phyloP scores from a whole-genome alignment of 805 yeast genomes.

The Priceomyces haplophilus region DNA sequence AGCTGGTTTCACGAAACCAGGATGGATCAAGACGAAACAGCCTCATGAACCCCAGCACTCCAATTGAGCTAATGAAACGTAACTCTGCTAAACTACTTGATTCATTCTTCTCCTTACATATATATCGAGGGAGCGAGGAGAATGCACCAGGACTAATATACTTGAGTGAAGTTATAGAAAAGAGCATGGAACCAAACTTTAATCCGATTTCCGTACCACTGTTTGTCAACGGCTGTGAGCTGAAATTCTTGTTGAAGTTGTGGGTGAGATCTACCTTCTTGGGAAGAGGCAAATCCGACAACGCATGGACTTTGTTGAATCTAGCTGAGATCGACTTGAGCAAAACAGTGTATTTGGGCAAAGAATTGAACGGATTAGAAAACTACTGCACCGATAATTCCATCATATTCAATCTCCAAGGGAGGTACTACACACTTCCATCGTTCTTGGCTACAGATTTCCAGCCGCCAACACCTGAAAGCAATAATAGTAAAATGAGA shows the following conservation, averaged over 20 bases:
- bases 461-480: background rate
- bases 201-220: conserved; percentile 25
- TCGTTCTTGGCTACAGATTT: conserved; percentile 4
- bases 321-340: conserved; percentile 16
- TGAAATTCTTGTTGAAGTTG: conserved; percentile 16
- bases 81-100: conserved; percentile 18
- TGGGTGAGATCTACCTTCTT: conserved; percentile 16
- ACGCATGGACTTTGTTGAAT: conserved; percentile 20
- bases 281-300: background rate
- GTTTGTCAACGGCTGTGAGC: conserved; percentile 7
- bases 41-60: conserved; percentile 12
- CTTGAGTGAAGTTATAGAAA: conserved; percentile 28
- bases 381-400: conserved; percentile 19
- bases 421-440: conserved; percentile 18
- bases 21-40: conserved; percentile 5
- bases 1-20: conserved; percentile 2
- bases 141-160: conserved; percentile 20
- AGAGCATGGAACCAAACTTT: conserved; percentile 25
- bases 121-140: conserved; percentile 7
- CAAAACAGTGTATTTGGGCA: conserved; percentile 12
- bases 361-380: conserved; percentile 8
- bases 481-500: background rate
- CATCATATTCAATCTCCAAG: conserved; percentile 19
- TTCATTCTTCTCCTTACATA: conserved; percentile 26
- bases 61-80: conserved; percentile 11